phyloP scores from a whole-genome alignment of 768 basidiomycete genomes.

The Coprinopsis marcescibilis region DNA sequence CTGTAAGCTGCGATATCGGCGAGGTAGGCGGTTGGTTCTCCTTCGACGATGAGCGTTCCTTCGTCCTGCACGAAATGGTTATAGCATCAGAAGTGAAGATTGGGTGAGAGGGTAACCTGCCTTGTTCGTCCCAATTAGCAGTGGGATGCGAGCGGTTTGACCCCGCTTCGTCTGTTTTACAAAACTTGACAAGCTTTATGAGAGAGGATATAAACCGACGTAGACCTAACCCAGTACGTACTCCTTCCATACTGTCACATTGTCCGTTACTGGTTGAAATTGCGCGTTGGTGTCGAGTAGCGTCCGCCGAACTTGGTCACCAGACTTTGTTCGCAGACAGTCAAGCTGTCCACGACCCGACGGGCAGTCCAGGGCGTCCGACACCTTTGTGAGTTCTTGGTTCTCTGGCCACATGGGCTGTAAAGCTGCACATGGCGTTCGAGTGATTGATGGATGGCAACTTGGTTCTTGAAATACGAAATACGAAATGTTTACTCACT shows the following conservation, averaged over 20 bases:
- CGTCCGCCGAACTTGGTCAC: conserved; percentile 18
- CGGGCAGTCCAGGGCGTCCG: conserved; percentile 23
- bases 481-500: conserved; percentile 16
- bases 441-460: not conserved
- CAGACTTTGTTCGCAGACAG: conserved; percentile 24
- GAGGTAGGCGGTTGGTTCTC: conserved; percentile 28
- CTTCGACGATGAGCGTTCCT: conserved; percentile 29
- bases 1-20: conserved; percentile 23
- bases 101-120: too few species aligned
- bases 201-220: too few species aligned
- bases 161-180: conserved; percentile 24
- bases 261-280: conserved; percentile 30
- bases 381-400: conserved; percentile 24
- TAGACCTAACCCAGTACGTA: too few species aligned
- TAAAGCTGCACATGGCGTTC: conserved; percentile 15
- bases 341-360: conserved; percentile 21
- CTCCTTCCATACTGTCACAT: conserved; percentile 30
- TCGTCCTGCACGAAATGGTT: conserved; percentile 19
- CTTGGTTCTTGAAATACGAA: too few species aligned
- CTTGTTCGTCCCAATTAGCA: conserved; percentile 29
- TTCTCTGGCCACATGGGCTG: conserved; percentile 30
- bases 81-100: not conserved
- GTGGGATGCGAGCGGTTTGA: conserved; percentile 24
- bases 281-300: conserved; percentile 24
- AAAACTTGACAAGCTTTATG: conserved; percentile 16